Evolutionary conservation across 768 basidiomycete genomes (phyloP), one percentile per base, ranked within the genome.

Genomic region (Leucocoprinus leucothites): DNA sequence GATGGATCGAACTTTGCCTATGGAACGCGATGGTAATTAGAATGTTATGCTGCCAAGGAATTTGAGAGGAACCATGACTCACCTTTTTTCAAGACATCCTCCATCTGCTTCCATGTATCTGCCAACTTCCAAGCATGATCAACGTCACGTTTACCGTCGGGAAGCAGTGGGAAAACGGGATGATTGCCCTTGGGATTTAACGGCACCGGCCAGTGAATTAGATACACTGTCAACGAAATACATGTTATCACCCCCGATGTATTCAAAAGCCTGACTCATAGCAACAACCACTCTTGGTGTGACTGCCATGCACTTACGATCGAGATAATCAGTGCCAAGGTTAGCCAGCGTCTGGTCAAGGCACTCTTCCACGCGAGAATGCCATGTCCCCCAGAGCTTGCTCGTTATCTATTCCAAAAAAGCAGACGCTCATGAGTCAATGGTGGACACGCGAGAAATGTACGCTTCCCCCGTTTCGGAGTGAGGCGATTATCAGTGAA

Each of bases 91-190:
- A 82, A 68, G 26, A 92, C 59, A 9, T 73, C 82, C 67, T 94
- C 92, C 86, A 94, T 87, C 67, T 87, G 84, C 62, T 81, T 83
- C 91, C 92, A 94, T 13, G 93, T 93, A 48, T 91, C 80, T 49
- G 67, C 72, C 63, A 91, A 65, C 24, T 82, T 75, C 82, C 88
- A 88, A 38, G 79, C 74, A 61, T 79, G 76, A 60, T 85, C 82
- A 45, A 89, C 73, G 64, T 91, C 89, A 35, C 89, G 79, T 60
- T 73, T 77, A 54, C 89, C 82, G 64, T 85, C 75, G 0, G 84
- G 79, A 34, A 79, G 81, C 11, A 72, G 75, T 8, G 85, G 87
- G 67, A 87, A 73, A 21, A 72, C 24, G 7, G 73, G 80, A 63
- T 86, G 78, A 65, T 84, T 87, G 35, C 86, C 87, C 22, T 82